Evolutionary conservation across 2,329 filamentous ascomycete species (phyloP).

Genomic region (Colletotrichum acutatum): DNA sequence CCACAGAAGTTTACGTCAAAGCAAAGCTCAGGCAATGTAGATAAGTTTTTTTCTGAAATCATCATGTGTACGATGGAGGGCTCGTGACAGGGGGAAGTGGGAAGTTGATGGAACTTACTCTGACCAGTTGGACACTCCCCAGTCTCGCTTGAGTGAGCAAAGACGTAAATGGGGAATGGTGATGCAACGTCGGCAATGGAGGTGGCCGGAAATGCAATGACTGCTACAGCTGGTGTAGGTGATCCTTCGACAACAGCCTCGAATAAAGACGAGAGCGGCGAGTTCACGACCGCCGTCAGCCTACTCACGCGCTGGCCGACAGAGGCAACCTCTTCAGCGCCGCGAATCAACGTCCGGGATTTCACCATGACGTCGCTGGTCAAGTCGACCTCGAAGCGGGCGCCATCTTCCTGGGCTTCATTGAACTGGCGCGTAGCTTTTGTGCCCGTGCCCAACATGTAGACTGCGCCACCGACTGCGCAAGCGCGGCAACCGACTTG

Average conservation of each 20-base stretch:
- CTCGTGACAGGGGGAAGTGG: constrained; percentile 31
- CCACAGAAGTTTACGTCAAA: constrained; percentile 90
- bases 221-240: constrained; percentile 78
- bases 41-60: constrained; percentile 94
- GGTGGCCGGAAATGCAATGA: constrained; percentile 72
- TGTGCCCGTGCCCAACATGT: constrained; percentile 83
- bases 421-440: constrained; percentile 44
- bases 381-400: constrained; percentile 58
- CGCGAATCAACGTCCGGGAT: constrained; percentile 63
- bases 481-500: constrained; percentile 92
- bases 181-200: constrained; percentile 52
- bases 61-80: constrained; percentile 75
- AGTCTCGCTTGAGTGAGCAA: constrained; percentile 88
- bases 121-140: constrained; percentile 90
- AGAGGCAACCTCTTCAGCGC: constrained; percentile 45
- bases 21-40: constrained; percentile 98
- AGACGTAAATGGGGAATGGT: constrained; percentile 63
- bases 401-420: constrained; percentile 39
- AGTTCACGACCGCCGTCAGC: constrained; percentile 76
- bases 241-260: constrained; percentile 78
- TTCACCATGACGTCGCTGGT: constrained; percentile 68
- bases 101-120: constrained; percentile 74
- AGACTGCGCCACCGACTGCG: constrained; percentile 90
- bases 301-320: constrained; percentile 59
- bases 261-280: constrained; percentile 74